A percentile compares a stretch with the other conserved stretches of the same genome.
phyloP scores from a whole-genome alignment of 2,329 filamentous ascomycete species.

The Neospermospora avenae region DNA sequence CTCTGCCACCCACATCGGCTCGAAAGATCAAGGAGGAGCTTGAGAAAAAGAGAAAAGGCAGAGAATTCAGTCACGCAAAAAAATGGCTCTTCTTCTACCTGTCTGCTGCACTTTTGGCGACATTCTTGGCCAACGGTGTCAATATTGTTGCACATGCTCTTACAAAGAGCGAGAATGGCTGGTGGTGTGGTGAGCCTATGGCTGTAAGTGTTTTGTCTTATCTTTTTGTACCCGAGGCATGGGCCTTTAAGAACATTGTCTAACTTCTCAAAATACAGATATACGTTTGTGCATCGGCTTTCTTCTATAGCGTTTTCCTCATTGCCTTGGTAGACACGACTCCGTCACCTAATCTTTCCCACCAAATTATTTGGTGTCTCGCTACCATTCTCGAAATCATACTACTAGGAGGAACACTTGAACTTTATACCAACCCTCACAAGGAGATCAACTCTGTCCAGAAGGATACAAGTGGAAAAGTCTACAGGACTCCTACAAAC shows the following conservation, averaged over 20 bases:
- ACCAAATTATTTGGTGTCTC: slow-evolving; percentile 75
- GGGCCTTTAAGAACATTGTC: slow-evolving; percentile 8
- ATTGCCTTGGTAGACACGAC: slow-evolving; percentile 83
- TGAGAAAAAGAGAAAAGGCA: slow-evolving; percentile 40
- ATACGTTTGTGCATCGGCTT: slow-evolving; percentile 79
- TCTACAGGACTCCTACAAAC: slow-evolving; percentile 37
- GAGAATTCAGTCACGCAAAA: slow-evolving; percentile 59
- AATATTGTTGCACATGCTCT: slow-evolving; percentile 75
- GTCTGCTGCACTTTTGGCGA: slow-evolving; percentile 65
- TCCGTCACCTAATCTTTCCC: slow-evolving; percentile 74
- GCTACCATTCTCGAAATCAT: slow-evolving; percentile 69
- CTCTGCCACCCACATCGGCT: slow-evolving; percentile 55
- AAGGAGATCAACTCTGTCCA: slow-evolving; percentile 48
- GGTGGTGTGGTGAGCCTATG: slow-evolving; percentile 79
- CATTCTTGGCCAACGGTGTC: slow-evolving; percentile 71
- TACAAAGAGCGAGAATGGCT: slow-evolving; percentile 58
- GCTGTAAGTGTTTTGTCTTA: slow-evolving; percentile 55
- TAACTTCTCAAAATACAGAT: slow-evolving; percentile 52
- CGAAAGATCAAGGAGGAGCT: slow-evolving; percentile 43
- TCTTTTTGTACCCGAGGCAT: not conserved
- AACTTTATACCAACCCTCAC: slow-evolving; percentile 66
- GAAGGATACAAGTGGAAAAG: slow-evolving; percentile 38
- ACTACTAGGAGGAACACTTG: slow-evolving; percentile 66
- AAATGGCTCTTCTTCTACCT: slow-evolving; percentile 75
- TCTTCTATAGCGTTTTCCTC: slow-evolving; percentile 81